Evolutionary conservation across 1,284 basidiomycete species (phyloP), one percentile per base, ranked within the genome.

Genomic region (Austroboletus niveus): DNA sequence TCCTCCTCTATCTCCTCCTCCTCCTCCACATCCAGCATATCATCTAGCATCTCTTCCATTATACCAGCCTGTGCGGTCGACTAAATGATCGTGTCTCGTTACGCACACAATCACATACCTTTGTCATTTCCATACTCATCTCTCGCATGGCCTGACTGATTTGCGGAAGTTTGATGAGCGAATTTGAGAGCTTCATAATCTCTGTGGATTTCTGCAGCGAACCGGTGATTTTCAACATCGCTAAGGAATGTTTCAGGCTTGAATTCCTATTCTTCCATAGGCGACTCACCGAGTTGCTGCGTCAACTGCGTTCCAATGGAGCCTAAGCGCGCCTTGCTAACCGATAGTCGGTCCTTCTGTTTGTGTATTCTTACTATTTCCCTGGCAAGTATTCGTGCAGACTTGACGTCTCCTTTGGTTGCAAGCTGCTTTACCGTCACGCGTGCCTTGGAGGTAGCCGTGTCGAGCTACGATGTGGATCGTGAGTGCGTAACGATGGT

Each of bases 41-140:
- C 92, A 51, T 92, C 89, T 55, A 95, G 73, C 92, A 95, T 95
- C 64, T 96, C 93, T 60, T 94, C 92, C 81, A 95, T 84, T 51
- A 96, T 90, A 5, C 93, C 93, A 42, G 92, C 92, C 93, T 96
- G 52, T 11, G 20, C 5, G 36, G 32, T 43, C 31, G 4, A 50
- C 11, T 64, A 6, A 68, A 46, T 9, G 42, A 35, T 12, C 29
- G 39, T 42, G 15, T 29, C 8, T 8, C 20, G 44, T 8, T 34
- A 41, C 15, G 31, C 24, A 35, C 15, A 45, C 44, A 38, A n/a
- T 31, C 47, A 34, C 69, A 22, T 54, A 90, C 93, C 82, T 98
- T 98, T 59, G 92, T 98, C 94, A 99, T 98, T 72, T 99, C 96
- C 84, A 94, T 92, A 62, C 89, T 92, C 94, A 99, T 96, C 65